Base-by-base conservation (phyloP, 2,329 filamentous ascomycete genomes). In the Xylariaceae sp. region DNA sequence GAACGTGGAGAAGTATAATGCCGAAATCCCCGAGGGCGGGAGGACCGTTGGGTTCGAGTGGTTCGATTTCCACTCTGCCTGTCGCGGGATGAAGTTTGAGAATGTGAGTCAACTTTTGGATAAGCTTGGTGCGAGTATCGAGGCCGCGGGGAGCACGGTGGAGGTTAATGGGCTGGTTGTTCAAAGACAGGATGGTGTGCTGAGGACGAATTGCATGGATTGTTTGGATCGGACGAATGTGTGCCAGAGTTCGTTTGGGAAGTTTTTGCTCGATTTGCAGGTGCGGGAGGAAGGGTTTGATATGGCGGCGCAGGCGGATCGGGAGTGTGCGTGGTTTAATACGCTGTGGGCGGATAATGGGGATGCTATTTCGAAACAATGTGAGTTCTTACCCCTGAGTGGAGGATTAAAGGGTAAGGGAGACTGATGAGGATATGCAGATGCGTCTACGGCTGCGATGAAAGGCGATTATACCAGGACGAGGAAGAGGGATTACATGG, bases 151-250 rank as follows among this genome's bases (percentile, higher is more conserved):
- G 0, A 92, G 89, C 76, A 91, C 88, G 0, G 82, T 89, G 2
- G 76, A 80, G 56, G 68, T 74, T 10, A 74, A 77, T 15, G 80
- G 78, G 1, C 70, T 74, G 35, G 60, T 82, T 11, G 66, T 74
- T 13, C 67, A 71, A 3, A 76, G 71, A 51, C 92, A 97, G 71
- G 80, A 77, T 30, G 92, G 92, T 1, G 84, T 96, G 5, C 73
- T 97, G n/a, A 83, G 94, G 58, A 97, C 92, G 1, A 99, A 99
- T 70, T 99, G 94, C 74, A 97, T 99, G 94, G 94, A 99, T 71
- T 99, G 94, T 68, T 78, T 99, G 8, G 94, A 99, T 72, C 85
- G 94, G 18, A 99, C 94, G 1, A 97, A 97, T 67, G 92, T 99
- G 18, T 92, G 92, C 47, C 93, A 97, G 74, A 96, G 90, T 70